Percentiles rank a stretch among this genome's conserved stretches.
Conservation (phyloP, 768 basidiomycete genomes). For the Lactarius sanguifluus region DNA sequence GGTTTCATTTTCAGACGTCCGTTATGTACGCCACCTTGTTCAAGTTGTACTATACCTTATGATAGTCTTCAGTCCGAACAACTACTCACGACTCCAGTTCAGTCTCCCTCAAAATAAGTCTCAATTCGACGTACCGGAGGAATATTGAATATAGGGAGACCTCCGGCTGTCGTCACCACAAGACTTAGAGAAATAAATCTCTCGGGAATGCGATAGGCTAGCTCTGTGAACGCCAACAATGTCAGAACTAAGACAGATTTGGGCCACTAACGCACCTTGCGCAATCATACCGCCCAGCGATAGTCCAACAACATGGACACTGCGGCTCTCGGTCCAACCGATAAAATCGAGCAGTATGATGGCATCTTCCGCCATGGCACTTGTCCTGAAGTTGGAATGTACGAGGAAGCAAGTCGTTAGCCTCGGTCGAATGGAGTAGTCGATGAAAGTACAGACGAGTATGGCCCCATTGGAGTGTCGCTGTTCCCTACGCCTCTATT, state of each 20-base stretch:
- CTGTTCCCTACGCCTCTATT: constrained; percentile 84
- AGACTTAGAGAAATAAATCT: constrained; percentile 67
- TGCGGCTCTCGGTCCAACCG: constrained; percentile 64
- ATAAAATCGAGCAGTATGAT: constrained; percentile 66
- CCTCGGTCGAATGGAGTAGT: background rate
- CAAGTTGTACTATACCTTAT: constrained; percentile 8
- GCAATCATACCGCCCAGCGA: constrained; percentile 87
- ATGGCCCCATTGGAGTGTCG: constrained; percentile 68
- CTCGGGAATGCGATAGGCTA: constrained; percentile 63
- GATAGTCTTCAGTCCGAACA: constrained; percentile 27
- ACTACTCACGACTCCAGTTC: constrained; percentile 18
- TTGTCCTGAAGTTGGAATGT: constrained; percentile 48
- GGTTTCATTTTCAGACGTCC: constrained; percentile 14
- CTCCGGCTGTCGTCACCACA: constrained; percentile 69
- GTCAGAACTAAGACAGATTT: background rate
- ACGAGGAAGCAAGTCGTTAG: constrained; percentile 1
- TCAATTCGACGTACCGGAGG: constrained; percentile 52
- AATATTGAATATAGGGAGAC: constrained; percentile 54
- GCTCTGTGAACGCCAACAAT: constrained; percentile 45
- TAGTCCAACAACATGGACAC: constrained; percentile 68
- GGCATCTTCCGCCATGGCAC: constrained; percentile 75
- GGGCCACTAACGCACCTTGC: constrained; percentile 48
- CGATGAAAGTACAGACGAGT: constrained; percentile 52
- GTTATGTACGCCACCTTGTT: too few relatives aligned
- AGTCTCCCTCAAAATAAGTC: background rate